These are phyloP conservation scores for Fusarium compactum DNA, from an alignment of 2,329 filamentous ascomycete genomes.

Conservation along the genomic window DNA sequence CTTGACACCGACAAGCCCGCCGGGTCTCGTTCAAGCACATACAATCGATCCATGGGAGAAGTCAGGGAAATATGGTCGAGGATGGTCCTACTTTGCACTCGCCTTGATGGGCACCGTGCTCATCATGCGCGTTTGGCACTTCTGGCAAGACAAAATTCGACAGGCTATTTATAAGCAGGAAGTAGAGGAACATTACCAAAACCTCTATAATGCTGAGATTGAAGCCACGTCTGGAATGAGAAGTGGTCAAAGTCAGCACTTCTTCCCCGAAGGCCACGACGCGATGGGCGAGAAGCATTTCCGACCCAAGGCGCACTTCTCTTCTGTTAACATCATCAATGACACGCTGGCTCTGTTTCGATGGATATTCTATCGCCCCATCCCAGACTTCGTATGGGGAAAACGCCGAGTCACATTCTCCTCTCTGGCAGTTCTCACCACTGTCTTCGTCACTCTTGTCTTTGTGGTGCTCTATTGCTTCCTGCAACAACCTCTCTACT, in stretches of 20 bases:
- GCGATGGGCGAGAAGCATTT: constrained; percentile 66
- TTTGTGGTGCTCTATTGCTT: constrained; percentile 88
- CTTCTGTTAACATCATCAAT: constrained; percentile 80
- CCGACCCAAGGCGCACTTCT: constrained; percentile 77
- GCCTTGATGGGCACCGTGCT: constrained; percentile 76
- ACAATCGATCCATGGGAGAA: constrained; percentile 82
- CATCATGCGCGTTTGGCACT: constrained; percentile 82
- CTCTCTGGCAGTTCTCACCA: constrained; percentile 77
- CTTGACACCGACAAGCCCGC: constrained; percentile 68
- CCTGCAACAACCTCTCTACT: constrained; percentile 88
- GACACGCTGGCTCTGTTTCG: constrained; percentile 84
- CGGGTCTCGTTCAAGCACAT: constrained; percentile 71
- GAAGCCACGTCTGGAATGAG: constrained; percentile 60
- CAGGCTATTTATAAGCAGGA: constrained; percentile 90
- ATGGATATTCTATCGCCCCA: constrained; percentile 89
- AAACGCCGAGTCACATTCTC: constrained; percentile 82
- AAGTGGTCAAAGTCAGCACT: constrained; percentile 71
- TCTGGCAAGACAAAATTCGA: constrained; percentile 93
- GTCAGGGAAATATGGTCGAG: constrained; percentile 86
- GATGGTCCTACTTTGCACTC: constrained; percentile 89
- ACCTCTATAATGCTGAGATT: constrained; percentile 64
- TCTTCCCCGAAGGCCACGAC: constrained; percentile 76
- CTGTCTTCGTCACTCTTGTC: constrained; percentile 74
- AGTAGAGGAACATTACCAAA: constrained; percentile 73
- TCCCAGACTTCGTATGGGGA: constrained; percentile 78